Percentiles rank a stretch among this genome's conserved stretches.
phyloP scores from a whole-genome alignment of 2,329 filamentous ascomycete species.

The Berkeleyomyces rouxiae region DNA sequence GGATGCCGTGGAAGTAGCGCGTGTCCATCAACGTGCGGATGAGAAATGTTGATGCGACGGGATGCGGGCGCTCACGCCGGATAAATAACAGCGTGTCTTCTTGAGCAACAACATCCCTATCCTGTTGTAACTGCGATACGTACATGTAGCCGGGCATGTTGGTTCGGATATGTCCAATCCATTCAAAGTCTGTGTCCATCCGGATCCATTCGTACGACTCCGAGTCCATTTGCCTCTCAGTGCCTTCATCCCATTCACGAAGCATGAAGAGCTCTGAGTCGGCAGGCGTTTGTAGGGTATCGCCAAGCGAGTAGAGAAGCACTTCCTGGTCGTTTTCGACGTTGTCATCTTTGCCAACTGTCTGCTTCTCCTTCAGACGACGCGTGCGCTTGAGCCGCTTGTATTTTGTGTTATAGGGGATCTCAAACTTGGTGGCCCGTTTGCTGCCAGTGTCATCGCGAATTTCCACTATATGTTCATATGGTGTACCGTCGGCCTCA shows the following conservation, averaged over 20 bases:
- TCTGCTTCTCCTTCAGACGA: constrained; percentile 59
- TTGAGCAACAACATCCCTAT: constrained; percentile 86
- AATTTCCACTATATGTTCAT: constrained; percentile 94
- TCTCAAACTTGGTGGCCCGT: constrained; percentile 67
- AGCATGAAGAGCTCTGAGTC: constrained; percentile 74
- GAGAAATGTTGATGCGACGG: constrained; percentile 75
- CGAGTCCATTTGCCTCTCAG: constrained; percentile 79
- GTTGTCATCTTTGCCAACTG: constrained; percentile 20
- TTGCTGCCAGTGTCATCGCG: constrained; percentile 54
- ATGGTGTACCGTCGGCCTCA: constrained; percentile 93
- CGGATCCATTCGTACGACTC: constrained; percentile 98
- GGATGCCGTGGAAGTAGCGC: constrained; percentile 86
- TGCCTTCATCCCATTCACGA: constrained; percentile 75
- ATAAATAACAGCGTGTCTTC: constrained; percentile 64
- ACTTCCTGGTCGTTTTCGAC: constrained; percentile 32
- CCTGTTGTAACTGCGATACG: constrained; percentile 89
- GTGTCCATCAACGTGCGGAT: constrained; percentile 78
- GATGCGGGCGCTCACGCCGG: constrained; percentile 47
- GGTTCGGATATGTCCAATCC: constrained; percentile 71
- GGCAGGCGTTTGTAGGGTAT: constrained; percentile 68
- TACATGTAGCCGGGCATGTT: constrained; percentile 95
- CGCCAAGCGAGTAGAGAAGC: constrained; percentile 72
- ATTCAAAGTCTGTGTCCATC: constrained; percentile 95
- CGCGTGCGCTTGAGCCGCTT: constrained; percentile 86
- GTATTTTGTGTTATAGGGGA: constrained; percentile 98